Evolutionary conservation across 306 rosid species (phyloP).

Genomic region (Lotus japonicus): DNA sequence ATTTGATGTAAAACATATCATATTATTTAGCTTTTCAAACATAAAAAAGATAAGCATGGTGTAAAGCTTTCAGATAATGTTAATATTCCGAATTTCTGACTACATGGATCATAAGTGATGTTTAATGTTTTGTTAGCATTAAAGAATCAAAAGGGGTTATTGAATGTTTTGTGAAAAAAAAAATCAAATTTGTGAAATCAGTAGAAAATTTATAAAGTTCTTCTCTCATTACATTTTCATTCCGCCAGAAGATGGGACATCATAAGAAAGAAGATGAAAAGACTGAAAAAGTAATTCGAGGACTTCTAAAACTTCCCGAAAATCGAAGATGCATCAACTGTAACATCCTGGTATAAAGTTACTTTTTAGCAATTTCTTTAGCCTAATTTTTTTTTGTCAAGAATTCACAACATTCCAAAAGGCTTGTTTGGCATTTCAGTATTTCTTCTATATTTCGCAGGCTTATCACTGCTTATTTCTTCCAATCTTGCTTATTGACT

Average conservation of each 20-base stretch:
- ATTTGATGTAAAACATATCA: background rate
- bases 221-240: no score
- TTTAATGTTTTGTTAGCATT: background rate
- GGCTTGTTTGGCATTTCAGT: no score
- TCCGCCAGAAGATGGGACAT: constrained; percentile 39
- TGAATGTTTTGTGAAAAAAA: background rate
- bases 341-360: constrained; percentile 59
- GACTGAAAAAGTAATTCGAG: constrained; percentile 55
- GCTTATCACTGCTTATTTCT: no score
- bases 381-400: background rate
- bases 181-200: no score
- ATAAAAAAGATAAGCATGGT: background rate
- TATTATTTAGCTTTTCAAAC: no score
- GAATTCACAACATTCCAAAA: no score
- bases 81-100: background rate
- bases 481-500: background rate
- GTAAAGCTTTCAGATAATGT: background rate
- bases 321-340: constrained; percentile 89
- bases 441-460: no score
- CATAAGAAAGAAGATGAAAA: constrained; percentile 62
- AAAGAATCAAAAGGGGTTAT: background rate
- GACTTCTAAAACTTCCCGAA: constrained; percentile 64
- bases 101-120: background rate
- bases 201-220: no score
- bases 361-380: background rate